A percentile compares a stretch with the other conserved stretches of the same genome.
phyloP scores from a whole-genome alignment of 495 filamentous ascomycete genomes.

The Clohesyomyces aquaticus region DNA sequence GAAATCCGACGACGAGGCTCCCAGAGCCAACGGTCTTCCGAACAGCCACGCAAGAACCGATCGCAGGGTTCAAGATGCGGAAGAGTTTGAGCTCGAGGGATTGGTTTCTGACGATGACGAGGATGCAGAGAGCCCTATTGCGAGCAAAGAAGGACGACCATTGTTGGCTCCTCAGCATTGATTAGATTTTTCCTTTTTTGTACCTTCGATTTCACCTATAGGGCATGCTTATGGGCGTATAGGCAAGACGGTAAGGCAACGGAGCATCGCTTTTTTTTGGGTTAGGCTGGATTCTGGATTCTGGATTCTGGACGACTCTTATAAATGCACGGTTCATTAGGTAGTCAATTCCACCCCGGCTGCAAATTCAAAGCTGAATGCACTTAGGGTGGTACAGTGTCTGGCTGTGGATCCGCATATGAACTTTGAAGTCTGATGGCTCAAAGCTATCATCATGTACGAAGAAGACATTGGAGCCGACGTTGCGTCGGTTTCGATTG shows the following conservation, averaged over 20 bases:
- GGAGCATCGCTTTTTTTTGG: neutral
- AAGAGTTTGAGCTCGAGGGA: conserved; percentile 89
- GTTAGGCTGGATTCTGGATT: neutral
- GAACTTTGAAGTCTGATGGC: too few species aligned
- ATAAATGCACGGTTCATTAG: too few species aligned
- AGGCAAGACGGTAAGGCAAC: neutral
- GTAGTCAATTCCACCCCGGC: too few species aligned
- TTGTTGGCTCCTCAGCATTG: conserved; percentile 8
- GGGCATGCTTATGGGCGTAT: neutral
- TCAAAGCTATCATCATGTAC: neutral
- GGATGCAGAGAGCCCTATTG: conserved; percentile 34
- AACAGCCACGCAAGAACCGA: conserved; percentile 61
- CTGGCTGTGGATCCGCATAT: too few species aligned
- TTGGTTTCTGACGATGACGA: conserved; percentile 89
- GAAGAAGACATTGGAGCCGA: neutral
- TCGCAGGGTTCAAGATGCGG: conserved; percentile 69
- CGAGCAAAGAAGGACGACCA: conserved; percentile 19
- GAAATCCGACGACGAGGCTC: conserved; percentile 35
- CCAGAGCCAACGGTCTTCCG: conserved; percentile 26
- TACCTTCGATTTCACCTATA: neutral
- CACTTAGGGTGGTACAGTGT: too few species aligned
- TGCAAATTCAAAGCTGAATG: too few species aligned
- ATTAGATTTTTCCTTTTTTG: neutral
- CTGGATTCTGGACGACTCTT: too few species aligned
- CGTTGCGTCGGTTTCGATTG: conserved; percentile 6